These are phyloP conservation scores for Extremus antarcticus DNA, from an alignment of 495 filamentous ascomycete species.

Conservation along the genomic window DNA sequence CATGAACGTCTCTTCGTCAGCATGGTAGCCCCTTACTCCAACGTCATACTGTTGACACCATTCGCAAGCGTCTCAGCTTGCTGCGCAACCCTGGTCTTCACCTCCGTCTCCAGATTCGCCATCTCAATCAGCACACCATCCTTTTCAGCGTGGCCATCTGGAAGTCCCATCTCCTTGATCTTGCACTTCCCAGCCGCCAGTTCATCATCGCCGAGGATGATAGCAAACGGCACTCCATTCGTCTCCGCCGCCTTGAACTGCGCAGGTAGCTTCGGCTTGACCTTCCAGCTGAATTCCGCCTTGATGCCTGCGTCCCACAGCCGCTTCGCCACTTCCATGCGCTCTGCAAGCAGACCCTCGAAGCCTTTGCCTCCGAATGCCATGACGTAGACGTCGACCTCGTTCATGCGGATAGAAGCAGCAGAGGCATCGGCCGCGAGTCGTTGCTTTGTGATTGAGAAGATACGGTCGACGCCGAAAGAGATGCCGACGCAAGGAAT, in stretches of 20 bases:
- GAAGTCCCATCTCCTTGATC: constrained; percentile 74
- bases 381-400: constrained; percentile 86
- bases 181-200: constrained; percentile 62
- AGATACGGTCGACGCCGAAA: constrained; percentile 92
- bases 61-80: not conserved
- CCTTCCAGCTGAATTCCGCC: constrained; percentile 69
- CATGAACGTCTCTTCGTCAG: too few species aligned
- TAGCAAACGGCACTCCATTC: constrained; percentile 57
- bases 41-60: constrained; percentile 6
- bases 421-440: constrained; percentile 44
- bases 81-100: constrained; percentile 36
- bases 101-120: constrained; percentile 49
- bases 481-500: constrained; percentile 91
- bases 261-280: constrained; percentile 63
- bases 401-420: constrained; percentile 48
- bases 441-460: constrained; percentile 76
- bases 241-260: constrained; percentile 75
- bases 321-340: constrained; percentile 60
- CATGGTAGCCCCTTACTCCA: constrained; percentile 6
- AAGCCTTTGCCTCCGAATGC: constrained; percentile 84
- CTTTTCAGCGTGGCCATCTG: constrained; percentile 74
- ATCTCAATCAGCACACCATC: constrained; percentile 63
- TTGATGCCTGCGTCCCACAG: constrained; percentile 76
- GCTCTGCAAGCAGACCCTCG: constrained; percentile 66
- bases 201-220: constrained; percentile 76